Evolutionary conservation across 2,329 filamentous ascomycete species (phyloP).

Genomic region (Colletotrichum ledebouriae): DNA sequence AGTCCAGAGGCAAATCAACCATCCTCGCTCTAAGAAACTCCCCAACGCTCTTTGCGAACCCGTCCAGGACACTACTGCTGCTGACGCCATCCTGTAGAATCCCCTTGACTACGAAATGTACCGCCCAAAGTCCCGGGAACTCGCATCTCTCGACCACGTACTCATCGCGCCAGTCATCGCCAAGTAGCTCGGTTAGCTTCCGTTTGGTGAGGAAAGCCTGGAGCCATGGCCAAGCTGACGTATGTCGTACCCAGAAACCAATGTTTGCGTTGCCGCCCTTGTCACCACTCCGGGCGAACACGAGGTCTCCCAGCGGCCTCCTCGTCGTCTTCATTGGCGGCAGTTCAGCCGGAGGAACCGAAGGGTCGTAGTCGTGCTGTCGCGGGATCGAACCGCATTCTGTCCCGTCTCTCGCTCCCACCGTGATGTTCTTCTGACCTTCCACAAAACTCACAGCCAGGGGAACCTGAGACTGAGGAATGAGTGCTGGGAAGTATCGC

Average conservation of each 20-base stretch:
- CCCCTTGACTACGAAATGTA: conserved; percentile 62
- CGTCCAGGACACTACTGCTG: conserved; percentile 61
- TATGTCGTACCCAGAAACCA: conserved; percentile 53
- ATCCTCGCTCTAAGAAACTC: conserved; percentile 58
- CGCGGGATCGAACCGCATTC: background rate
- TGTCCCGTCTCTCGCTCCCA: background rate
- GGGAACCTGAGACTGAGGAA: conserved; percentile 25
- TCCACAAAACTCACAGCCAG: conserved; percentile 45
- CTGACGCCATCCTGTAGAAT: conserved; percentile 61
- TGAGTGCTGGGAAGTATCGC: conserved; percentile 51
- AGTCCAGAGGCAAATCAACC: conserved; percentile 47
- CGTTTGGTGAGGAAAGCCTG: conserved; percentile 53
- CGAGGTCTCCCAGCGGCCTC: conserved; percentile 49
- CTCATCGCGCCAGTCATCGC: conserved; percentile 57
- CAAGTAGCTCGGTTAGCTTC: conserved; percentile 56
- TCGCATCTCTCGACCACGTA: conserved; percentile 60
- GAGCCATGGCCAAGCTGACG: conserved; percentile 57
- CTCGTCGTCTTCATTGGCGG: conserved; percentile 26
- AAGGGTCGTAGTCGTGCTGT: conserved; percentile 18
- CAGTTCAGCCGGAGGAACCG: background rate
- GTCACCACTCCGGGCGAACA: conserved; percentile 51
- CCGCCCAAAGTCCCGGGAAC: conserved; percentile 56
- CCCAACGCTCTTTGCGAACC: conserved; percentile 65
- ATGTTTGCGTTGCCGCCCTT: conserved; percentile 53
- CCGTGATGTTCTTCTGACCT: conserved; percentile 26